Evolutionary conservation across 495 filamentous ascomycete species (phyloP).

Genomic region (Thermochaetoides thermophila): DNA sequence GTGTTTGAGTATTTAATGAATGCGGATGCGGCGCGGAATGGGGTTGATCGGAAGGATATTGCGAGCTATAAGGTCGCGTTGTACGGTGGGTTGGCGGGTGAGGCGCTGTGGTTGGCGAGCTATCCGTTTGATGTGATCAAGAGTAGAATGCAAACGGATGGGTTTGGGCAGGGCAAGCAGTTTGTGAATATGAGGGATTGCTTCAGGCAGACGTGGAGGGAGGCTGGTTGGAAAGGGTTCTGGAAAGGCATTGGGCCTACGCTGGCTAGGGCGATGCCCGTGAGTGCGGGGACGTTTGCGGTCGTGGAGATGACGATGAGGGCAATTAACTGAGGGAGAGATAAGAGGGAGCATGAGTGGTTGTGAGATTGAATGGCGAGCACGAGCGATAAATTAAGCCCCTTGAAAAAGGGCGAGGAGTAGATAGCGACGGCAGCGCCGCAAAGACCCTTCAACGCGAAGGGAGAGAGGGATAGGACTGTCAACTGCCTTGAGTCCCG

Average conservation of each 20-base stretch:
- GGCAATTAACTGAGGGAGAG: conserved; percentile 30
- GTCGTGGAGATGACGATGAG: conserved; percentile 57
- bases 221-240: conserved; percentile 71
- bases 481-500: too few species aligned
- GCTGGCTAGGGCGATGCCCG: conserved; percentile 88
- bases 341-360: too few species aligned
- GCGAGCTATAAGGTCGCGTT: conserved; percentile 72
- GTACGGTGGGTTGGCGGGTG: conserved; percentile 87
- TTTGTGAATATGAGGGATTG: conserved; percentile 81
- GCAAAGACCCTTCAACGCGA: too few species aligned
- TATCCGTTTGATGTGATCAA: conserved; percentile 97
- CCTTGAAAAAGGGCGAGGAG: too few species aligned
- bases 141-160: conserved; percentile 99
- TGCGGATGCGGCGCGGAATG: conserved; percentile 60
- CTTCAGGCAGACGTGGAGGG: conserved; percentile 66
- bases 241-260: conserved; percentile 96
- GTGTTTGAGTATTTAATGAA: conserved; percentile 96
- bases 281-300: conserved; percentile 91
- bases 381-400: too few species aligned
- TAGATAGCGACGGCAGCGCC: too few species aligned
- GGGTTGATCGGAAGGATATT: conserved; percentile 58
- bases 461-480: too few species aligned
- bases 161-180: conserved; percentile 48
- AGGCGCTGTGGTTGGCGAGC: conserved; percentile 80
- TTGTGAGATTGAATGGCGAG: too few species aligned